Percentiles rank a stretch among this genome's conserved stretches.
Evolutionary conservation across 495 filamentous ascomycete genomes (phyloP).

Genomic region (Penicillium egyptiacum): DNA sequence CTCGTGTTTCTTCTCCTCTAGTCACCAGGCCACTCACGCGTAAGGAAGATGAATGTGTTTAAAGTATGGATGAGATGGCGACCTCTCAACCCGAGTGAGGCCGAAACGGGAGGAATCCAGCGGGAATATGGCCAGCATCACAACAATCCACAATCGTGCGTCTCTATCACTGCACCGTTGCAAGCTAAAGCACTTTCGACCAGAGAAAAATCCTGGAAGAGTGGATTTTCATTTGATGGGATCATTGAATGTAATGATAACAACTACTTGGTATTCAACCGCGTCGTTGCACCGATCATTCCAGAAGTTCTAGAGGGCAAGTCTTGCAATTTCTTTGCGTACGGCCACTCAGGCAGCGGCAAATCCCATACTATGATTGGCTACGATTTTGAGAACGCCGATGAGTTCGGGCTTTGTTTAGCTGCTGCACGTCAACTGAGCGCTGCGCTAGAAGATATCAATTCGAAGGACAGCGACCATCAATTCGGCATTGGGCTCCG

Average conservation of each 20-base stretch:
- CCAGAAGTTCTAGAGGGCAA: conserved; percentile 7
- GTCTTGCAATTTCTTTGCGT: conserved; percentile 28
- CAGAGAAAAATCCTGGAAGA: conserved; percentile 14
- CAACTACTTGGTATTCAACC: conserved; percentile 9
- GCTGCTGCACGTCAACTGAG: conserved; percentile 21
- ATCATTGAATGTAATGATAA: conserved; percentile 15
- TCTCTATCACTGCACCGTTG: background rate
- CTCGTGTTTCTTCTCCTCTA: background rate
- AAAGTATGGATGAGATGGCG: conserved; percentile 12
- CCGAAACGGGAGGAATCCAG: conserved; percentile 2
- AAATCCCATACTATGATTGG: conserved; percentile 32
- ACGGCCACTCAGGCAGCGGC: conserved; percentile 32
- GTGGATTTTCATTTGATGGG: conserved; percentile 7
- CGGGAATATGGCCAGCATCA: conserved; percentile 1
- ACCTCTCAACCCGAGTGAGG: background rate
- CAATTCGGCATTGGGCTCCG: conserved; percentile 25
- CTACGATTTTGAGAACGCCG: conserved; percentile 21
- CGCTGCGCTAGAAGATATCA: conserved; percentile 10
- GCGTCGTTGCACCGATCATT: conserved; percentile 12
- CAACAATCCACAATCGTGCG: background rate
- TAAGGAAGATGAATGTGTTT: conserved; percentile 2
- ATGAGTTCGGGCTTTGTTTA: conserved; percentile 26
- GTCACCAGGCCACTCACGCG: background rate
- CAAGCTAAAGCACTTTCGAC: conserved; percentile 2
- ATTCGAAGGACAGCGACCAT: conserved; percentile 1